Evolutionary conservation across 2,329 filamentous ascomycete species (phyloP).

Genomic region (Fusarium sp.): DNA sequence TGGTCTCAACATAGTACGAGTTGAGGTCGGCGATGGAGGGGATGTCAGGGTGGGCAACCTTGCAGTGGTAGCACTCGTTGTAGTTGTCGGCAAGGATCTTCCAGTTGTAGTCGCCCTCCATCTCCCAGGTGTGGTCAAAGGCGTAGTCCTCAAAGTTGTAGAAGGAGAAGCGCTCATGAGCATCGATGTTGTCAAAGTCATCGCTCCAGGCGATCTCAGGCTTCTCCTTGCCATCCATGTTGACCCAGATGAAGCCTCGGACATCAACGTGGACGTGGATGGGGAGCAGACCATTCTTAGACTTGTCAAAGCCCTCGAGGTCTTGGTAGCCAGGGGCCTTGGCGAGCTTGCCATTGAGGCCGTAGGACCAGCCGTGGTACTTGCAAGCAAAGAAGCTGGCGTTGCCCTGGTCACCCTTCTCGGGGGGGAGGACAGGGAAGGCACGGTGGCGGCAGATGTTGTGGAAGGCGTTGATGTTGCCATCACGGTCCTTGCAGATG

Average conservation of each 20-base stretch:
- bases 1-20: constrained; percentile 64
- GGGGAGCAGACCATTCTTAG: constrained; percentile 66
- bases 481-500: constrained; percentile 61
- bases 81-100: constrained; percentile 73
- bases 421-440: constrained; percentile 61
- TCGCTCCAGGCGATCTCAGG: constrained; percentile 64
- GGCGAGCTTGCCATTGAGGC: constrained; percentile 66
- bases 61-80: constrained; percentile 75
- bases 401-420: constrained; percentile 62
- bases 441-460: constrained; percentile 73
- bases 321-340: constrained; percentile 71
- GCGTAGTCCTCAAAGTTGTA: constrained; percentile 65
- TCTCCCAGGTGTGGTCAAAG: constrained; percentile 69
- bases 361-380: constrained; percentile 74
- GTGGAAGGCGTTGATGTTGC: constrained; percentile 69
- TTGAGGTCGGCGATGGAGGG: constrained; percentile 67
- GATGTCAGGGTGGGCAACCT: constrained; percentile 69
- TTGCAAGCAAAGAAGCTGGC: constrained; percentile 67
- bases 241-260: constrained; percentile 70
- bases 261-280: constrained; percentile 66
- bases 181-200: constrained; percentile 62
- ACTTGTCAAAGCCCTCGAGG: constrained; percentile 66
- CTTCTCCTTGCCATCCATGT: constrained; percentile 60
- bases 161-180: constrained; percentile 56
- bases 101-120: constrained; percentile 70